Conservation (phyloP, 2,329 filamentous ascomycete genomes). For the Talaromyces funiculosus region DNA sequence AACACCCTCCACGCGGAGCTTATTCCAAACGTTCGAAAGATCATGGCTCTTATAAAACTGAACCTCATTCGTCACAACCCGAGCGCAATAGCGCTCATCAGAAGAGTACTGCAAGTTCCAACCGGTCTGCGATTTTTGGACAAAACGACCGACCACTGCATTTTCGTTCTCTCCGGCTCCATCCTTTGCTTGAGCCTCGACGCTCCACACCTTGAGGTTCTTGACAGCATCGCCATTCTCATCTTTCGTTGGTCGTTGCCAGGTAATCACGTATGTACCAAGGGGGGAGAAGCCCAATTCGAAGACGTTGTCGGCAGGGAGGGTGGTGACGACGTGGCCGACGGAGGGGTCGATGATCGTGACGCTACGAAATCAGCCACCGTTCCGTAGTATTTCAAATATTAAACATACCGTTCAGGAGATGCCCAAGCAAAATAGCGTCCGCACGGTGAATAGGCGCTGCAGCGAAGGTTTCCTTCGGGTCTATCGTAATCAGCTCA, state of each 20-base stretch:
- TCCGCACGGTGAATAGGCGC: conserved; percentile 90
- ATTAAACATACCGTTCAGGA: conserved; percentile 57
- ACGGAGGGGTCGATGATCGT: conserved; percentile 74
- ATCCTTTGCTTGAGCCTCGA: conserved; percentile 60
- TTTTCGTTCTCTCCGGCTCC: conserved; percentile 55
- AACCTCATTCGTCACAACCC: conserved; percentile 91
- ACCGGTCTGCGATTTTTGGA: conserved; percentile 90
- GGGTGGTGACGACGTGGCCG: conserved; percentile 66
- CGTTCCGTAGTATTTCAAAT: background rate
- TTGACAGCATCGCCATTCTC: conserved; percentile 88
- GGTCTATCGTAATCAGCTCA: conserved; percentile 50
- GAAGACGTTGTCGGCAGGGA: conserved; percentile 79
- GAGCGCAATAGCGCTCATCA: conserved; percentile 90
- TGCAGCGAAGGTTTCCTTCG: conserved; percentile 91
- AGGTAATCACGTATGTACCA: conserved; percentile 91
- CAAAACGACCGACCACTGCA: conserved; percentile 73
- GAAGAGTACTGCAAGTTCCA: conserved; percentile 97
- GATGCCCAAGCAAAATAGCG: conserved; percentile 95
- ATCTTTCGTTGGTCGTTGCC: conserved; percentile 90
- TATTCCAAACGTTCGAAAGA: conserved; percentile 85
- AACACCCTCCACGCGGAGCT: conserved; percentile 86
- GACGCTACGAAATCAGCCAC: conserved; percentile 50
- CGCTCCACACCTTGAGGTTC: conserved; percentile 96
- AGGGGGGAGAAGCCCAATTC: conserved; percentile 91
- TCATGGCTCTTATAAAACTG: conserved; percentile 92